phyloP scores from a whole-genome alignment of 2,329 filamentous ascomycete species.

The Pestalotiopsis sp. region DNA sequence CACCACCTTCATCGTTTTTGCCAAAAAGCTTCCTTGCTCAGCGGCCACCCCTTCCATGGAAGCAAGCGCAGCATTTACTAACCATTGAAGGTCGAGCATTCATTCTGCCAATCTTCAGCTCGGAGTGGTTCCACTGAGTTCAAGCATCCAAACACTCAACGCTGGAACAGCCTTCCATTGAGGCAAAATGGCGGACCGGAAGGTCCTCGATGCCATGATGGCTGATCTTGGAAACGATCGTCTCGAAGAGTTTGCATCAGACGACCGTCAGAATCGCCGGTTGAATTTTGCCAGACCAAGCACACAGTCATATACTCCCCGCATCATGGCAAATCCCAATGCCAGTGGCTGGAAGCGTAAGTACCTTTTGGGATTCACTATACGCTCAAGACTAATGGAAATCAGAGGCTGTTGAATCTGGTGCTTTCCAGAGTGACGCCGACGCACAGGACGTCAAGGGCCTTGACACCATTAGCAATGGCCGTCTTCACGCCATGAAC shows the following conservation, averaged over 20 bases:
- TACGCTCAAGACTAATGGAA: neutral
- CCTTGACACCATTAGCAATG: constrained; percentile 8
- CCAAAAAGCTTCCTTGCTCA: neutral
- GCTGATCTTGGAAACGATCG: constrained; percentile 7
- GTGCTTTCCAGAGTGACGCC: neutral
- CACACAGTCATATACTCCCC: neutral
- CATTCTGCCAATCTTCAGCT: neutral
- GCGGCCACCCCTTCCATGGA: neutral
- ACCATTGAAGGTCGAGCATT: neutral
- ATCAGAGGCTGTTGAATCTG: constrained; percentile 7
- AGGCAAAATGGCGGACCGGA: neutral
- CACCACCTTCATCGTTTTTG: neutral
- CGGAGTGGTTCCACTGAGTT: neutral
- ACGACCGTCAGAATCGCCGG: neutral
- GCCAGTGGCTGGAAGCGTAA: constrained; percentile 8
- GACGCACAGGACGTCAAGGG: neutral
- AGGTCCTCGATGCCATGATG: constrained; percentile 20
- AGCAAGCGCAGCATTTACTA: neutral
- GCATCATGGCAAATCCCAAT: neutral
- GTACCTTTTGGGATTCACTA: neutral
- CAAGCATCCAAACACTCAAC: neutral
- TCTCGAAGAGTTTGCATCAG: constrained; percentile 5
- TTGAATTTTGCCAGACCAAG: neutral
- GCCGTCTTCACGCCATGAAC: constrained; percentile 5
- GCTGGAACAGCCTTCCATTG: neutral